A percentile compares a stretch with the other conserved stretches of the same genome.
phyloP scores from a whole-genome alignment of 1,284 basidiomycete genomes.

The Inonotus obliquus region DNA sequence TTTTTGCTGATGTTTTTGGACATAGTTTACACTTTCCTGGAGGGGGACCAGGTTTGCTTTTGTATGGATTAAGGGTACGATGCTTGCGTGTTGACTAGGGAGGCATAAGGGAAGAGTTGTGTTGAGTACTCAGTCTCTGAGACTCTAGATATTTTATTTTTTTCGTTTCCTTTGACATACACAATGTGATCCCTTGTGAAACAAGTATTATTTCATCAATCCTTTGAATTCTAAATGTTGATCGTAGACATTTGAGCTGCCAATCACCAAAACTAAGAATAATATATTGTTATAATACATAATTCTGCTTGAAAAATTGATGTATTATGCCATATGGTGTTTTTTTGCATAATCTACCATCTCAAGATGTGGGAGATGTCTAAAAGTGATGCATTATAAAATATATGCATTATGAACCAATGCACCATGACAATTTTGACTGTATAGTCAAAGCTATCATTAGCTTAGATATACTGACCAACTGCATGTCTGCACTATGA shows the following conservation, averaged over 20 bases:
- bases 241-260: background rate
- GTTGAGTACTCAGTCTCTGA: background rate
- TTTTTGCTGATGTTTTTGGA: background rate
- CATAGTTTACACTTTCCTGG: background rate
- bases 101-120: background rate
- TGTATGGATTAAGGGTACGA: background rate
- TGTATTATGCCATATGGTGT: background rate
- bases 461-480: too few relatives aligned
- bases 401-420: background rate
- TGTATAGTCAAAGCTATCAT: too few relatives aligned
- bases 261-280: background rate
- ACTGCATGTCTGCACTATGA: too few relatives aligned
- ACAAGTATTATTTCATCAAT: background rate
- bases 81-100: background rate
- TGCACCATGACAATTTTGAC: background rate
- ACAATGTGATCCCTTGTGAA: background rate
- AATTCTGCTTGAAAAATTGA: background rate
- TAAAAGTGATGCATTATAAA: background rate
- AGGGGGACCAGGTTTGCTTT: background rate
- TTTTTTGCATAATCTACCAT: background rate
- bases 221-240: background rate
- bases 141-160: background rate
- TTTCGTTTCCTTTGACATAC: background rate
- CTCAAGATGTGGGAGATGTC: background rate
- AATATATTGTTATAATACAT: background rate